Evolutionary conservation across 768 basidiomycete species (phyloP).

Genomic region (Suillus occidentalis): DNA sequence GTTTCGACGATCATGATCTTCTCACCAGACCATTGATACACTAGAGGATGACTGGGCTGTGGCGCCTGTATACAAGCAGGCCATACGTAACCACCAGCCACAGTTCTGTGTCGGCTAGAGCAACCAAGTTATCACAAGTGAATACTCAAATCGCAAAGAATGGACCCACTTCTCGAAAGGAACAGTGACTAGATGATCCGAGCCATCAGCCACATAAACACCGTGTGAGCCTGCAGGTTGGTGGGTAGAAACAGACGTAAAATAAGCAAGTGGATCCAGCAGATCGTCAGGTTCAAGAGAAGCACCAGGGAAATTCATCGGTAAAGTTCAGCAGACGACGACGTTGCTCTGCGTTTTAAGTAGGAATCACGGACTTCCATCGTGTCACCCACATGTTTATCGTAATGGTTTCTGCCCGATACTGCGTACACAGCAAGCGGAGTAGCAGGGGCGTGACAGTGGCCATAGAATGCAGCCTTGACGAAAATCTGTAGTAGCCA

Average conservation of each 20-base stretch:
- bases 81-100: neutral
- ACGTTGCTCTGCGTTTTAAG: neutral
- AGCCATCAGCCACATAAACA: neutral
- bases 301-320: neutral
- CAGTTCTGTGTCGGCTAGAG: neutral
- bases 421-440: neutral
- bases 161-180: neutral
- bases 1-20: neutral
- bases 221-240: neutral
- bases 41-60: neutral
- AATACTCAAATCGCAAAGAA: neutral
- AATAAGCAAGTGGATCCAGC: neutral
- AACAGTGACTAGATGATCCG: neutral
- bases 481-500: neutral
- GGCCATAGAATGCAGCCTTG: neutral
- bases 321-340: neutral
- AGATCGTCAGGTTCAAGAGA: neutral
- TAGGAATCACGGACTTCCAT: neutral
- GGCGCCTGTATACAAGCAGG: neutral
- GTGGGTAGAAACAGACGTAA: neutral
- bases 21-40: neutral
- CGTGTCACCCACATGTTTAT: neutral
- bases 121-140: neutral
- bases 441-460: neutral
- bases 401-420: neutral